These are phyloP conservation scores for Coemansia sp. DNA, from an alignment of 192 early-diverging fungal genomes.

Conservation along the genomic window DNA sequence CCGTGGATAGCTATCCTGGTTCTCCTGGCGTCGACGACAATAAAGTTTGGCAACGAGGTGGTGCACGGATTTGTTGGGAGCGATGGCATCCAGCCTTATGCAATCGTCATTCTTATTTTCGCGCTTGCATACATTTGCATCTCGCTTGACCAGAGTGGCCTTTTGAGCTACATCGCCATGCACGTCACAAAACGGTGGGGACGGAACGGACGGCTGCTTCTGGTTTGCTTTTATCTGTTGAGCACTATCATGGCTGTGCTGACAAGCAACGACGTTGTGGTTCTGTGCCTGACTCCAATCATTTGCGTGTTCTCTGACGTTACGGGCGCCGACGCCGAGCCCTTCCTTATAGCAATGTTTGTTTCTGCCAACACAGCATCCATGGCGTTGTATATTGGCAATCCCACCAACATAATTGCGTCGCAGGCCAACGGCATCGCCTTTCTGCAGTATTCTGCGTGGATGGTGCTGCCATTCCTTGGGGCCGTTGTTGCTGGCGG, in stretches of 20 bases:
- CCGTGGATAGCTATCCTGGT: slow-evolving; percentile 71
- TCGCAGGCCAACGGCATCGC: slow-evolving; percentile 74
- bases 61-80: slow-evolving; percentile 67
- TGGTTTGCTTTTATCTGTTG: slow-evolving; percentile 71
- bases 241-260: slow-evolving; percentile 72
- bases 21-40: slow-evolving; percentile 64
- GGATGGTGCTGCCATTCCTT: slow-evolving; percentile 79
- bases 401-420: slow-evolving; percentile 87
- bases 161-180: slow-evolving; percentile 78
- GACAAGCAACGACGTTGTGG: slow-evolving; percentile 84
- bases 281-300: slow-evolving; percentile 81
- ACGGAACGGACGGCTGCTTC: slow-evolving; percentile 60
- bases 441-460: slow-evolving; percentile 77
- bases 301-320: slow-evolving; percentile 72
- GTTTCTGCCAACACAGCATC: slow-evolving; percentile 75
- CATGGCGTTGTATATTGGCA: slow-evolving; percentile 87
- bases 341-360: slow-evolving; percentile 80
- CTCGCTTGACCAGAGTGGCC: slow-evolving; percentile 79
- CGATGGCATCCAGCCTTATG: slow-evolving; percentile 64
- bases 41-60: slow-evolving; percentile 52
- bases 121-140: slow-evolving; percentile 85
- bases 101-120: slow-evolving; percentile 81
- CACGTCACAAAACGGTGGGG: slow-evolving; percentile 69
- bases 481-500: slow-evolving; percentile 59
- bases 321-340: slow-evolving; percentile 62